These are phyloP conservation scores for Fusarium virguliforme DNA, from an alignment of 2,329 filamentous ascomycete genomes.

Conservation along the genomic window DNA sequence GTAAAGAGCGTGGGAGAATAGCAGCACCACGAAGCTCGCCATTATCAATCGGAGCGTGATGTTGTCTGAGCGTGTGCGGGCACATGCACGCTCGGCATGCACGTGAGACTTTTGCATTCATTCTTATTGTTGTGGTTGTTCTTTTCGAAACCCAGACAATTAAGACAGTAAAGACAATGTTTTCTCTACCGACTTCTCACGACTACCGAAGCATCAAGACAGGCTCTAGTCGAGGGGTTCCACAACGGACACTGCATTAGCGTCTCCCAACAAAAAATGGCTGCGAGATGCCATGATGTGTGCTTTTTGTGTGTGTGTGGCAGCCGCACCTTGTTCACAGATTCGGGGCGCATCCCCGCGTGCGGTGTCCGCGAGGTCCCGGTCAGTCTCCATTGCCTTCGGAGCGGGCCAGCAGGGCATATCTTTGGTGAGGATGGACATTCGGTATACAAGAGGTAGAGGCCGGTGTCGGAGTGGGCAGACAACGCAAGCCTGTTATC, in stretches of 20 bases:
- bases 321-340: conserved; percentile 41
- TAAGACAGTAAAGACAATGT: too few species aligned
- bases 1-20: background rate
- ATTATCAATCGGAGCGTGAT: conserved; percentile 24
- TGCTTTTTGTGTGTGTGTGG: conserved; percentile 3
- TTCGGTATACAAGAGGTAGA: background rate
- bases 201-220: conserved; percentile 6
- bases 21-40: conserved; percentile 20
- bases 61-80: background rate
- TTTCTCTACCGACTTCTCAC: conserved; percentile 4
- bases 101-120: background rate
- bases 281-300: conserved; percentile 23
- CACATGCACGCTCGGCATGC: background rate
- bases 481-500: background rate
- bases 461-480: conserved; percentile 3
- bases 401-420: background rate
- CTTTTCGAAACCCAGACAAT: too few species aligned
- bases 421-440: background rate
- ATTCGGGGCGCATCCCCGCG: conserved; percentile 41
- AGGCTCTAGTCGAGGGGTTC: conserved; percentile 32
- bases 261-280: conserved; percentile 52
- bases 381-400: background rate
- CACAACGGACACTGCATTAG: conserved; percentile 49
- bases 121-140: background rate
- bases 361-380: conserved; percentile 22